Base-by-base conservation (phyloP, 208 protist genomes). In the Trypanosoma caninum region DNA sequence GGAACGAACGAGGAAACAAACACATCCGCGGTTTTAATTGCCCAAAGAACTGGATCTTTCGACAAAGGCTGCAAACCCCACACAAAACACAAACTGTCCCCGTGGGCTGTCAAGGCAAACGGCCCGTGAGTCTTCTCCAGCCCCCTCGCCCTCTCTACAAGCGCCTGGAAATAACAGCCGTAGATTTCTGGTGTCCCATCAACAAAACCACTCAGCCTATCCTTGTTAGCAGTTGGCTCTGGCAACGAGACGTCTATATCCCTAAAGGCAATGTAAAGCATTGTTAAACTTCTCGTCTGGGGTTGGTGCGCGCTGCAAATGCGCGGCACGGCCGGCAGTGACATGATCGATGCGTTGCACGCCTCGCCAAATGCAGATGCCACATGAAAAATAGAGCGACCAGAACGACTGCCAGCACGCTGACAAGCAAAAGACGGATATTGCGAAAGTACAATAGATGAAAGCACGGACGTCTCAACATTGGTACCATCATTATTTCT, bases 251-350 rank as follows among this genome's bases (percentile, higher is more conserved):
- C 50, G 20, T 13, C 45, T 22, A 25, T 8, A 55, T 85, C 75
- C 23, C 79, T 73, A 59, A 74, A 85, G 42, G 73, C 82, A n/a
- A 89, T 44, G 66, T 84, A 89, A 18, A 89, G 73, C 65, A 82
- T 65, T 37, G 82, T 89, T 37, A 89, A 61, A 18, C 73, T 85
- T 64, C 79, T 82, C n/a, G 78, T 59, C 65, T 79, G 74, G 27
- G 81, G 77, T 20, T 71, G 60, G 13, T 63, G 50, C 20, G 23
- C 65, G 31, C n/a, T 23, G 22, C 23, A 30, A 5, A 65, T 56
- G 50, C 53, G 31, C 27, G 56, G 1, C 9, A 34, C 11, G 3
- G 25, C 27, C n/a, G 38, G 35, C 11, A 34, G 14, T 40, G 37
- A 25, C 31, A 16, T 6, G 23, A 51, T 31, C 16, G 44, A 47